Evolutionary conservation across 164 flowering plant species (phyloP), one percentile per base, ranked within the genome.

Genomic region (Dillenia turbinata): DNA sequence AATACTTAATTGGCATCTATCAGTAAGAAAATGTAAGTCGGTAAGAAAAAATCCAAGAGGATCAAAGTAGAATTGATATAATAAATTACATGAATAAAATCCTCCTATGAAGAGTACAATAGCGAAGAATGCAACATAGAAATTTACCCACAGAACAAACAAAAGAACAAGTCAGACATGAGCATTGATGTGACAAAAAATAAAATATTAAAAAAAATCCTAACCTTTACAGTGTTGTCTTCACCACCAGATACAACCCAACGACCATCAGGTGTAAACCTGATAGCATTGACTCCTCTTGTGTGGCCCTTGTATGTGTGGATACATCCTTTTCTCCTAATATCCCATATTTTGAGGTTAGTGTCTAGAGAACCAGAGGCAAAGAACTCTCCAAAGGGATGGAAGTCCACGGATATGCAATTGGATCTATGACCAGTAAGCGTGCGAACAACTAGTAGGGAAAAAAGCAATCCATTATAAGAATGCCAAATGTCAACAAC

Each of bases 171-270:
- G 52, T 8, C 17, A 8, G 12, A 16, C 33, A 56, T 3, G 15
- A 33, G 40, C 7, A 33, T 33, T 33, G 40, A 33, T 33, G 40
- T 0, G 1, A 19, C 22, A 19, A 19, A 19, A 19, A 19, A 19
- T 19, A 19, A 19, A 19, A 19, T 19, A 19, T 19, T 19, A 59
- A 63, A 52, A 13, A 43, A 44, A 19, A 33, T 15, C 45, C n/a
- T 12, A 68, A 91, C 99, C 97, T 95, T 95, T 57, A 95, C 97
- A 47, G 79, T 75, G 66, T 88, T 85, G 80, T 92, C 99, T 72
- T 91, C 96, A 62, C 99, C 97, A 52, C 97, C 99, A 69, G 99
- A 95, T 12, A 95, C 99, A 73, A 95, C 89, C 99, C 99, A 95
- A 40, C 99, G 96, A 19, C 99, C 99, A 83, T 95, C 99, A 44